Percentiles rank a stretch among this genome's conserved stretches.
phyloP scores from a whole-genome alignment of 2,329 filamentous ascomycete genomes.

The Aspergillus sp. region DNA sequence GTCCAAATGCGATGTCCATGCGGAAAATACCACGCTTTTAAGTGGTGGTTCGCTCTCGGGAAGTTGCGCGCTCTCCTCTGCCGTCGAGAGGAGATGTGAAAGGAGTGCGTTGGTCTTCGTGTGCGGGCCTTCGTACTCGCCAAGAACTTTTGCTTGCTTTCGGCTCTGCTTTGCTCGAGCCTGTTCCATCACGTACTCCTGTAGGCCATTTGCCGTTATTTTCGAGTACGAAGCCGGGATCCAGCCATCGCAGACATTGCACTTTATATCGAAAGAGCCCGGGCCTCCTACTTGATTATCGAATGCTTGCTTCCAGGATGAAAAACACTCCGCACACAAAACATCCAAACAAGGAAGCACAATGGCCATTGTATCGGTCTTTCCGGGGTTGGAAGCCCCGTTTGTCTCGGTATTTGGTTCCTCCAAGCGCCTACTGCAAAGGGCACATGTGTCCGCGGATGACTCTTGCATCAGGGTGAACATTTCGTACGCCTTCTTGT shows the following conservation, averaged over 20 bases:
- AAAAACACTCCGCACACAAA: constrained; percentile 73
- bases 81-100: constrained; percentile 67
- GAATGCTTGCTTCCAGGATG: constrained; percentile 57
- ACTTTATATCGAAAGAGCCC: constrained; percentile 51
- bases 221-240: constrained; percentile 66
- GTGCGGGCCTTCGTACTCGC: constrained; percentile 78
- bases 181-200: constrained; percentile 54
- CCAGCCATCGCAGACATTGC: constrained; percentile 66
- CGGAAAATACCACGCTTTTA: constrained; percentile 92
- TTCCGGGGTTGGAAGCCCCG: constrained; percentile 49
- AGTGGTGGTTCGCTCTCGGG: constrained; percentile 67
- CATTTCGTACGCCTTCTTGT: constrained; percentile 79
- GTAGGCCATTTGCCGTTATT: constrained; percentile 61
- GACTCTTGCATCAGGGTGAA: constrained; percentile 81
- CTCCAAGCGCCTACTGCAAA: constrained; percentile 66
- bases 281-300: constrained; percentile 43
- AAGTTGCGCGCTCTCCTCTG: constrained; percentile 52
- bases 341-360: constrained; percentile 89
- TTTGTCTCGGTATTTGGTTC: constrained; percentile 51
- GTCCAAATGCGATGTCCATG: constrained; percentile 94
- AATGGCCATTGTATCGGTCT: constrained; percentile 57
- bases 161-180: constrained; percentile 54
- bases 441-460: constrained; percentile 70
- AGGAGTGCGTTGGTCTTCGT: constrained; percentile 87
- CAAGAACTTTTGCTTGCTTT: constrained; percentile 60